Evolutionary conservation across 2,329 filamentous ascomycete genomes (phyloP), one percentile per base, ranked within the genome.

Genomic region (Penicillium sp.): DNA sequence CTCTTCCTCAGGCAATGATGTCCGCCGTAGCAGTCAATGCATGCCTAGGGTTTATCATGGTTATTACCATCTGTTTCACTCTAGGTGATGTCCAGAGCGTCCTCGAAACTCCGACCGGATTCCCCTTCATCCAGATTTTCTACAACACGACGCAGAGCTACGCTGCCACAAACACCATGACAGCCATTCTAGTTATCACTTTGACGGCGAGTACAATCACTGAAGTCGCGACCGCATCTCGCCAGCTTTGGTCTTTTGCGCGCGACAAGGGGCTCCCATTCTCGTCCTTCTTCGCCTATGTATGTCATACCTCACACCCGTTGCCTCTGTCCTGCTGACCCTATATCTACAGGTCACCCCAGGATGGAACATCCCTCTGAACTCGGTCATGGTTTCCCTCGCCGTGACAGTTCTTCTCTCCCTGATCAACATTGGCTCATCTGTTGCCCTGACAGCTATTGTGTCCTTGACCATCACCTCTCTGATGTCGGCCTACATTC

Each of bases 71-170:
- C 41, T 78, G 85, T 8, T 88, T 87, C 66, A 85, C 82, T 29
- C 75, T 87, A 17, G 79, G 79, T 2, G 79, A 87, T 59, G 72
- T 84, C 11, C 76, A 81, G 11, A 70, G 69, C 0, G 78, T 82
- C 0, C 70, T 85, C 3, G 71, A 73, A 0, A 80, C 79, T 0
- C 76, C 78, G 0, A 85, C 84, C 0, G 81, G 80, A 1, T 86
- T 84, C 52, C 86, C 87, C 0, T 87, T 87, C 64, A 87, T 89
- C 68, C 79, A 86, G 54, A 81, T 88, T 23, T 87, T 87, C 61
- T 79, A 79, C 64, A 79, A 85, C 41, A 81, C 81, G 1, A 83
- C 84, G 2, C 73, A 79, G 1, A 83, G 80, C 19, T 71, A 78
- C 2, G 79, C 78, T 1, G 84, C 81, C 0, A 81, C 84, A 0